A percentile compares a stretch with the other conserved stretches of the same genome.
Evolutionary conservation across 2,329 filamentous ascomycete species (phyloP).

Genomic region (Clonostachys rhizophaga): DNA sequence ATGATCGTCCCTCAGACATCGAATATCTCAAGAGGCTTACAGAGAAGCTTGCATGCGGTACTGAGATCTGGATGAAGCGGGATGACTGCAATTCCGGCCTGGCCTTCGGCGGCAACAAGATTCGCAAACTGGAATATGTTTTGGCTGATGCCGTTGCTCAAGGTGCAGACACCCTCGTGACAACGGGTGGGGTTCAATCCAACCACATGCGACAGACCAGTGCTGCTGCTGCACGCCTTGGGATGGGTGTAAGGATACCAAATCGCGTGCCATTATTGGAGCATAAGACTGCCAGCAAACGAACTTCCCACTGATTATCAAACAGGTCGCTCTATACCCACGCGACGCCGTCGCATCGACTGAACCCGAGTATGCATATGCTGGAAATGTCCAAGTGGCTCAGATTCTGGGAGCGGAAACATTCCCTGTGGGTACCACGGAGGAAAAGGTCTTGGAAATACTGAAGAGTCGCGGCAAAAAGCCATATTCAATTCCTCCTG

Average conservation of each 20-base stretch:
- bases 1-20: conserved; percentile 3
- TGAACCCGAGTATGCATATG: conserved; percentile 3
- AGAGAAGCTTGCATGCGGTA: background rate
- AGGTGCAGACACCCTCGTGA: conserved; percentile 20
- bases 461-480: conserved; percentile 36
- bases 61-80: conserved; percentile 7
- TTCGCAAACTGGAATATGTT: conserved; percentile 28
- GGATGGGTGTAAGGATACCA: conserved; percentile 7
- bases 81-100: conserved; percentile 18
- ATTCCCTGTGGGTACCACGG: conserved; percentile 1
- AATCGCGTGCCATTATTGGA: too few relatives aligned
- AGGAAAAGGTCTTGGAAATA: background rate
- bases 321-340: background rate
- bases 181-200: conserved; percentile 24
- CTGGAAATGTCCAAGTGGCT: conserved; percentile 9
- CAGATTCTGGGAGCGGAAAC: conserved; percentile 8
- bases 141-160: conserved; percentile 20
- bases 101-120: conserved; percentile 28
- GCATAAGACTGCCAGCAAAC: conserved; percentile 3
- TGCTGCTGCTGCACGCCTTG: conserved; percentile 20
- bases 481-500: conserved; percentile 61
- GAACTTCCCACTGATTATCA: background rate
- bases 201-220: conserved; percentile 28
- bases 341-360: background rate
- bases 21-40: conserved; percentile 4